Evolutionary conservation across 2,329 filamentous ascomycete genomes (phyloP).

Genomic region (Beauveria scarabaeidicola): DNA sequence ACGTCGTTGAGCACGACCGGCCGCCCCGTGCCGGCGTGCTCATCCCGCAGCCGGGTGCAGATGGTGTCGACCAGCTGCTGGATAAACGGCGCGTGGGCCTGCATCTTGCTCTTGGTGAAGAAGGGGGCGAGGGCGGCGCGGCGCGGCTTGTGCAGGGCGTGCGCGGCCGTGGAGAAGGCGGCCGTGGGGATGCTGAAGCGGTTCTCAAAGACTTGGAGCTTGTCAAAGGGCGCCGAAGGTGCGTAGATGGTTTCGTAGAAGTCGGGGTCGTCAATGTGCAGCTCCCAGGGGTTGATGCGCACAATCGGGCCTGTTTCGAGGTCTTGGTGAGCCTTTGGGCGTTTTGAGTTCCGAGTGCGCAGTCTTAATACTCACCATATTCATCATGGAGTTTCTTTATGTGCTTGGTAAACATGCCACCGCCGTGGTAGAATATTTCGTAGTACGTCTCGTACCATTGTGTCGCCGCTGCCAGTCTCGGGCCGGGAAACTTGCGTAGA

Average conservation of each 20-base stretch:
- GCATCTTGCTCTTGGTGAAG: neutral
- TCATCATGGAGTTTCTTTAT: neutral
- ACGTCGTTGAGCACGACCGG: too few relatives aligned
- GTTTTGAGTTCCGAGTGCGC: too few relatives aligned
- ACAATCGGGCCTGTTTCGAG: too few relatives aligned
- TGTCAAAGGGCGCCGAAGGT: too few relatives aligned
- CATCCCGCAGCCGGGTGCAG: neutral
- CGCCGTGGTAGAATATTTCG: neutral
- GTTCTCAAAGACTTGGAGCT: too few relatives aligned
- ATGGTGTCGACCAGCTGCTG: neutral
- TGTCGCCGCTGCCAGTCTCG: slow-evolving; percentile 4
- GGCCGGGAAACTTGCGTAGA: slow-evolving; percentile 2
- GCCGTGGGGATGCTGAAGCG: neutral
- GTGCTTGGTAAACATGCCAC: neutral
- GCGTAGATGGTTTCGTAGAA: too few relatives aligned
- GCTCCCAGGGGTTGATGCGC: too few relatives aligned
- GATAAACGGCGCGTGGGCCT: neutral
- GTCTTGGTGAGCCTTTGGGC: too few relatives aligned
- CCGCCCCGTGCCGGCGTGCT: too few relatives aligned
- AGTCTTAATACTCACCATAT: too few relatives aligned
- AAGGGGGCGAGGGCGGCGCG: neutral
- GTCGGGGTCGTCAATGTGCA: too few relatives aligned
- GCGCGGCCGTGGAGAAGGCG: neutral
- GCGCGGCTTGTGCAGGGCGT: neutral
- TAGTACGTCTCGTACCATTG: neutral